Conservation (phyloP, 139 green algal species). For the Tetratostichococcus sp. region DNA sequence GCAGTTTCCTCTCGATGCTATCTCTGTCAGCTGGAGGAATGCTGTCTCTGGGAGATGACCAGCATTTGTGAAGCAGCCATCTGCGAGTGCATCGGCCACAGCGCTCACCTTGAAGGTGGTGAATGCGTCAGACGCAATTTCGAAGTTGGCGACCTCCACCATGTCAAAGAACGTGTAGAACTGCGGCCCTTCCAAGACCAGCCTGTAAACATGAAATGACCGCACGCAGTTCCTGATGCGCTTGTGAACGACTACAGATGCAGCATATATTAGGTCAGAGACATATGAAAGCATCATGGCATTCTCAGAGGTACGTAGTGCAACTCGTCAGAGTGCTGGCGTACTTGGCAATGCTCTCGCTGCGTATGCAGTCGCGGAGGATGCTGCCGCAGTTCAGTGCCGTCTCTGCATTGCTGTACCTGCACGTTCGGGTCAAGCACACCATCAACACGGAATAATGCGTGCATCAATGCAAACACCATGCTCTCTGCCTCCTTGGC, state of each 20-base stretch:
- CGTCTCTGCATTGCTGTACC: slow-evolving; percentile 69
- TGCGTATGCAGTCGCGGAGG: slow-evolving; percentile 78
- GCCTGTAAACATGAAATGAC: slow-evolving; percentile 28
- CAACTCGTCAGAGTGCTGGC: too few species aligned
- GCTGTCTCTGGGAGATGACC: too few species aligned
- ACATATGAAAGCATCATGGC: too few species aligned
- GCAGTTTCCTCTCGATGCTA: too few species aligned
- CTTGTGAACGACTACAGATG: neutral
- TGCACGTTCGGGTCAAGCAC: slow-evolving; percentile 13
- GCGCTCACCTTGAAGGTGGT: slow-evolving; percentile 73
- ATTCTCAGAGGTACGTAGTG: too few species aligned
- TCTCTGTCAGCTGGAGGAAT: too few species aligned
- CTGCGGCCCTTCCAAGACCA: slow-evolving; percentile 43
- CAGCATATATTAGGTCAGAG: slow-evolving; percentile 11
- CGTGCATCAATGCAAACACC: too few species aligned
- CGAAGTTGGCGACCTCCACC: slow-evolving; percentile 85
- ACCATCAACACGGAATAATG: too few species aligned
- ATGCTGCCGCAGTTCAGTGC: slow-evolving; percentile 80
- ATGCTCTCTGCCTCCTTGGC: too few species aligned
- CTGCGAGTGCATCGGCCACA: too few species aligned
- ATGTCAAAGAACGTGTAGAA: slow-evolving; percentile 74
- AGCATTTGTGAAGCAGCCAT: too few species aligned
- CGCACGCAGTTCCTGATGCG: too few species aligned
- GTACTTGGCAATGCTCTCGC: slow-evolving; percentile 53
- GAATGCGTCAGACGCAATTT: slow-evolving; percentile 90